phyloP scores from a whole-genome alignment of 352 stramenopile genomes.

The Globisporangium apiculatum region DNA sequence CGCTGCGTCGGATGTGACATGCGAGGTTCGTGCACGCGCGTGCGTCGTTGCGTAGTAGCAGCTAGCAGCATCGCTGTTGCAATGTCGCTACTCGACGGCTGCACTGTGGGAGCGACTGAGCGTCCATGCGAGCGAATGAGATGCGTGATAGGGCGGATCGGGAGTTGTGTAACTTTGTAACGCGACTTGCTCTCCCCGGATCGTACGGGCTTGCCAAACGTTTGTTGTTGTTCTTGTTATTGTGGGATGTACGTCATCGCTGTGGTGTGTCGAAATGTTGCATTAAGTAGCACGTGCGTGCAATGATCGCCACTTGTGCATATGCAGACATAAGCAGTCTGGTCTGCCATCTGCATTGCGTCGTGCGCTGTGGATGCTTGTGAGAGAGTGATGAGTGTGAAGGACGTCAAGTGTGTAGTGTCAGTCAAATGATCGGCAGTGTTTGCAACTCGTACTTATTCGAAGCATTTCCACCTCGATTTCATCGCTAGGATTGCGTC shows the following conservation, averaged over 20 bases:
- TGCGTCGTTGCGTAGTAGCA: background rate
- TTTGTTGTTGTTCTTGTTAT: background rate
- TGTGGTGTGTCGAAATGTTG: no score
- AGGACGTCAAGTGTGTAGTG: background rate
- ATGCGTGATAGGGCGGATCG: background rate
- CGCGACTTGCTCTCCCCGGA: constrained; percentile 1
- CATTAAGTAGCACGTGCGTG: no score
- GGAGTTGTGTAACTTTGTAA: background rate
- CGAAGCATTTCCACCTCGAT: background rate
- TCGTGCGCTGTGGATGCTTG: background rate
- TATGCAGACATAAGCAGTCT: no score
- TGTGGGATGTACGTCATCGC: no score
- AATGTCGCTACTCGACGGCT: background rate
- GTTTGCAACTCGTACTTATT: background rate
- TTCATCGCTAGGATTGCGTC: background rate
- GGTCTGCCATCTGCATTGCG: background rate
- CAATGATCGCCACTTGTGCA: no score
- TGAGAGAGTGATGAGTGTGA: no score
- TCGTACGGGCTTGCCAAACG: background rate
- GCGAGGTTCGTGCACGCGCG: no score
- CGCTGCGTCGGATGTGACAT: background rate
- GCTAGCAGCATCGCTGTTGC: background rate
- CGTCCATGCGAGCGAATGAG: background rate
- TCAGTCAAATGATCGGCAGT: background rate
- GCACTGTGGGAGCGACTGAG: background rate